Evolutionary conservation across 2,329 filamentous ascomycete species (phyloP), one percentile per base, ranked within the genome.

Genomic region (Aotearoamyces nothofagi): DNA sequence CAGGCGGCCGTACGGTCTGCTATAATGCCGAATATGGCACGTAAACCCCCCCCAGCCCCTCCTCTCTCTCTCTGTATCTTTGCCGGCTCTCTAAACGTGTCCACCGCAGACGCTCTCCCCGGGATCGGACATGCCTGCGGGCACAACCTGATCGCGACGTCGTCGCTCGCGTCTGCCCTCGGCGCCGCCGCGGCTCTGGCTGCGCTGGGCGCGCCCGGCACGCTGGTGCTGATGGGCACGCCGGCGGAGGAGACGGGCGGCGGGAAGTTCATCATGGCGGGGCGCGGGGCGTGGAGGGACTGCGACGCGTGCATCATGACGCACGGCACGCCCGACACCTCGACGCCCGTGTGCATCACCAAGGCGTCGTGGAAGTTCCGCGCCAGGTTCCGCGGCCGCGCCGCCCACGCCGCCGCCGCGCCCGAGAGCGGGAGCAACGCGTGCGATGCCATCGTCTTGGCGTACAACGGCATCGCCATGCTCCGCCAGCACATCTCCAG

Each of bases 381-480:
- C 11, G 63, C 62, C 1, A 59, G 61, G 10, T 72, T 66, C 36
- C 55, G 57, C 1, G 69, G 69, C 1, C 57, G 56, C 27, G 61
- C 60, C 31, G 65, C 69, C 0, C 68, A 73, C 37, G 67, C 66
- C 0, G 66, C 61, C 1, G 59, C 60, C 3, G 60, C 53, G n/a
- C 69, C 67, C 0, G 72, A 66, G 66, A 53, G 65, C 4, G 69
- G 69, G 0, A 55, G 64, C 38, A 73, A 74, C 40, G 68, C 69
- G 0, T 55, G 72, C 0, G 69, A 74, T 38, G 67, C 66, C 0
- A 41, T 69, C 13, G 52, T 72, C 3, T 52, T 55, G 0, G 58
- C 54, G 0, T 64, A 64, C 37, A 59, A 57, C 29, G 52, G 51
- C 24, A 45, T 73, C 4, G 58, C 61, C 0, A 53, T 65, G 0